Evolutionary conservation across 345 rosid species (phyloP), one percentile per base, ranked within the genome.

Genomic region (Populus deltoides): DNA sequence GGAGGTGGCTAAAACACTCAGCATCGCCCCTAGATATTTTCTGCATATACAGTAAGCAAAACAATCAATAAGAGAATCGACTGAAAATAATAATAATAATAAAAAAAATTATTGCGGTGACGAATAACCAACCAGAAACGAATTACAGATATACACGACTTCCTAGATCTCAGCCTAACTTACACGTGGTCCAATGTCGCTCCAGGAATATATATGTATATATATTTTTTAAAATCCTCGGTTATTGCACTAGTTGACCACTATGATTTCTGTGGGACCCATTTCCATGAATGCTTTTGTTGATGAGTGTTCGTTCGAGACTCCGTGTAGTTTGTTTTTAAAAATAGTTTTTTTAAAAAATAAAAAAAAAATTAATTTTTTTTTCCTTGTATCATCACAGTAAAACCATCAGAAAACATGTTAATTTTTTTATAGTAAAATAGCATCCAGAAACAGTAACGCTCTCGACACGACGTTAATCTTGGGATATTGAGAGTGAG

Each of bases 151-250:
- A 72, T 74, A 71, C 43, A n/a, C 7, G 4, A 8, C 27, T 8
- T 18, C 29, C 29, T 27, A 15, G 39, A 76, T 68, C 49, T 55
- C 8, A 66, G 2, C 53, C 7, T 33, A 3, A 20, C 8, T 41
- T 0, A 80, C 38, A 86, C 80, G 86, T 86, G 88, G 83, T 77
- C 20, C 68, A 71, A 74, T 66, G 59, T 6, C 2, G 80, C 62
- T 67, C 36, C 15, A 71, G 81, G 88, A 86, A 83, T 83, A 83
- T 86, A 86, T 83, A 77, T 13, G 62, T 62, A 45, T 77, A 27
- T 76, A 53, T 75, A 72, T 55, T 47, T 47, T 15, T 4, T 4
- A 13, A 45, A 51, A 51, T 1, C 57, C 17, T 7, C 18, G 3
- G 57, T 35, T 36, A 2, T 65, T 43, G 24, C 38, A n/a, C 78